Base-by-base conservation (phyloP, 1,284 basidiomycete genomes). In the Lignosus rhinocerotis region DNA sequence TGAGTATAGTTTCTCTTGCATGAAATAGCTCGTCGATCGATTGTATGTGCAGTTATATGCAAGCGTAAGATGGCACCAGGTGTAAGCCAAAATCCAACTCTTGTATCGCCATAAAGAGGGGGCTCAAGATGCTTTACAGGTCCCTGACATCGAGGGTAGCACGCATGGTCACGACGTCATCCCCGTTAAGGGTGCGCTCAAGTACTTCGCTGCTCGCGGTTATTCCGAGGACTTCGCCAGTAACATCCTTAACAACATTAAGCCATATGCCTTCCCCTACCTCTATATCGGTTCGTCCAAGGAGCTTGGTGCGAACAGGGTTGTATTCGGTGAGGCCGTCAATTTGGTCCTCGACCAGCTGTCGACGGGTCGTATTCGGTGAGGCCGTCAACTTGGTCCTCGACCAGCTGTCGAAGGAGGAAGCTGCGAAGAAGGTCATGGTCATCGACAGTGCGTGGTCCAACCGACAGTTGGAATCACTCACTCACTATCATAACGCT, bases 41-140 rank as follows among this genome's bases (percentile, higher is more conserved):
- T 31, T 58, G 42, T 45, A 53, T 51, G 45, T 50, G 39, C 59
- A 85, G 88, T 93, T 39, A 75, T 93, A 52, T 75, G 79, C 57
- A 92, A 92, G 72, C 88, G 92, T 63, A 69, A 75, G 51, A 94
- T 94, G 92, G 90, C 90, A 1, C 88, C 88, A 2, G 91, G 91
- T 25, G 80, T 65, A 25, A 56, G 60, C 53, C 0, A 11, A 3
- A 14, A 16, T 21, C 9, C 12, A 17, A 14, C 17, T 10, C 21
- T 12, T 19, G 19, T 38, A 38, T 17, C n/a, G 19, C 4, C 6
- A 19, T n/a, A 4, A 21, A 2, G 17, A 6, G 32, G 21, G 1
- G 21, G 1, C 19, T 53, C 60, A 4, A 60, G 38, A 5, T 6
- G 14, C 1, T 17, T 21, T 11, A 7, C 32, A 63, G 60, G 51